Base-by-base conservation (phyloP, 2,329 filamentous ascomycete genomes). In the Fusarium sp. region DNA sequence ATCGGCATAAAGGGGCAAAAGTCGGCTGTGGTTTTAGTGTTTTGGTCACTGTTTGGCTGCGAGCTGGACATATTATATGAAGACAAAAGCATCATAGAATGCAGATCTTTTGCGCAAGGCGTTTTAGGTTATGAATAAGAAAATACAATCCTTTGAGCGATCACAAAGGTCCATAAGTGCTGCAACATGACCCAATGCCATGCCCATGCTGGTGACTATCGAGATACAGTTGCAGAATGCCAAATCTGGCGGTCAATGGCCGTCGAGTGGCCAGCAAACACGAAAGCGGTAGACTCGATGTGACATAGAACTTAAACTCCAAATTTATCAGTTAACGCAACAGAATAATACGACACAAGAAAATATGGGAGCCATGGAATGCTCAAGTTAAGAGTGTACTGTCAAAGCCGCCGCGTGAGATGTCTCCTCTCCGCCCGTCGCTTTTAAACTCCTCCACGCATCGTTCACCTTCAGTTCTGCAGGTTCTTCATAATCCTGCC, bases 351-450 rank as follows among this genome's bases (percentile, higher is more conserved):
- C 52, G 60, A 67, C 47, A 57, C 58, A 71, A 70, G 63, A 70
- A 70, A 71, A 74, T 60, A 67, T 54, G 55, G 61, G 66, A 71
- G 70, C 47, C 63, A 24, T 41, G 26, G 42, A 46, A 29, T 60
- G 60, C 68, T 49, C 68, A 54, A 74, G 65, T 56, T 66, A 62
- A 65, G 68, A 74, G 71, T 74, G 59, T 73, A 74, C 71, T 74
- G 60, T 71, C 69, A 68, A 66, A 65, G 61, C 48, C 47, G 48
- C 61, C 57, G 58, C 63, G 38, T 61, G 44, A 47, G 57, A 69
- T 66, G 57, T 58, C 41, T 26, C 63, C 23, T 49, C 43, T 63
- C 43, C 50, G 16, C 49, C 41, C 63, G 54, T 58, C 52, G 58
- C 54, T 66, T 70, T 73, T 61, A 43, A 57, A 57, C 59, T 57